Evolutionary conservation across 176 grass and related monocot species (phyloP).

Genomic region (Bothriochloa decipiens): DNA sequence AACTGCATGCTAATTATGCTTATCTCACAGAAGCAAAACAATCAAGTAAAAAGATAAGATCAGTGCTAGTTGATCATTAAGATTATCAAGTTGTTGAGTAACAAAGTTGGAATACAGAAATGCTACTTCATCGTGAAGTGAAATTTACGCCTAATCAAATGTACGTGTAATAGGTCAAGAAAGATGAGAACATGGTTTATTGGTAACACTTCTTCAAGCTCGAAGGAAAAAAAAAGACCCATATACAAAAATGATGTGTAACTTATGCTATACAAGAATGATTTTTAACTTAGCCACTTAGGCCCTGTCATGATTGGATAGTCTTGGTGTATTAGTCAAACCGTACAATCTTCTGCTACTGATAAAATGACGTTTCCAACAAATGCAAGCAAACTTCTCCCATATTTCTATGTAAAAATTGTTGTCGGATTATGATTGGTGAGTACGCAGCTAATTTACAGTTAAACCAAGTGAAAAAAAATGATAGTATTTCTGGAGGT

Average conservation of each 20-base stretch:
- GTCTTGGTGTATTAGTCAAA: conserved; percentile 13
- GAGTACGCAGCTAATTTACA: conserved; percentile 5
- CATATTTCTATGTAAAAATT: neutral
- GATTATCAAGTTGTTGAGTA: conserved; percentile 4
- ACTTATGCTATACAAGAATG: neutral
- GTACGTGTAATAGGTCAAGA: conserved; percentile 8
- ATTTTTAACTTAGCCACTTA: neutral
- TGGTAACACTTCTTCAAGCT: neutral
- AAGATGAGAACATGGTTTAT: conserved; percentile 25
- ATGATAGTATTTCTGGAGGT: neutral
- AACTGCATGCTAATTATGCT: neutral
- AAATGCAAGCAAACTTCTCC: conserved; percentile 1
- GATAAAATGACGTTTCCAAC: conserved; percentile 7
- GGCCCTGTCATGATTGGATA: neutral
- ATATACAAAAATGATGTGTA: neutral
- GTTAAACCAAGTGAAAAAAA: neutral
- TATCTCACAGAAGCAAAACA: neutral
- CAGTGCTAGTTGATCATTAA: neutral
- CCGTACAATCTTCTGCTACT: neutral
- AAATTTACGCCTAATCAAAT: conserved; percentile 25
- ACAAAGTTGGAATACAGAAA: neutral
- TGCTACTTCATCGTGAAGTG: conserved; percentile 20
- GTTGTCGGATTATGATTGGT: neutral
- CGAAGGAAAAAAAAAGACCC: neutral
- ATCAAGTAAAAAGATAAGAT: conserved; percentile 13